Base-by-base conservation (phyloP, 2,329 filamentous ascomycete species). In the Dactylonectria macrodidyma region DNA sequence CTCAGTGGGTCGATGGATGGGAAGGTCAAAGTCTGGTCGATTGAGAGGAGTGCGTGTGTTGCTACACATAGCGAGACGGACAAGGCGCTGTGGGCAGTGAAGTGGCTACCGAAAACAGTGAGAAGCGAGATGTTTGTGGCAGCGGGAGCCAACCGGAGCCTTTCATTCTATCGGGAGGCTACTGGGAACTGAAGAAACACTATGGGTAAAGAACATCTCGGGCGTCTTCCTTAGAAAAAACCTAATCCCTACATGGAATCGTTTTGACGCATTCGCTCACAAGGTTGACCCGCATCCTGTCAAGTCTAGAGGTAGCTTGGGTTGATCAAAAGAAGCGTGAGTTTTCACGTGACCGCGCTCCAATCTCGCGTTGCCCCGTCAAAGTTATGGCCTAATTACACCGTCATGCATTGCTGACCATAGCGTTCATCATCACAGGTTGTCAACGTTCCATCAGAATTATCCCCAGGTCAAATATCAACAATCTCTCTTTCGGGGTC, bases 21-120 rank as follows among this genome's bases (percentile, higher is more conserved):
- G 44, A 98, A 97, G 81, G 94, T 93, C 68, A 98, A 97, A 82
- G 93, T 98, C 34, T 99, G 96, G 96, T 95, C 94, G 34, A 89
- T 98, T 66, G 95, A 97, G 75, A 89, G 91, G 38, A 89, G 90
- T 64, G 87, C 87, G 5, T 98, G 96, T 78, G 96, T 99, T 51
- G 95, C 95, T 12, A 99, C 96, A 10, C 94, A 97, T 79, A 95
- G 92, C 65, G 95, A 98, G 83, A 95, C 93, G 6, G 95, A 95
- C 71, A 93, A 93, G 81, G 89, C 91, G 0, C 79, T 98, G 3
- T 98, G 95, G 93, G 89, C 90, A 62, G 93, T 95, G 33, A 92
- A 90, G 76, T 97, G 94, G 94, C 81, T 97, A 67, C 93, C 93
- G 11, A 95, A 93, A 83, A 88, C 88, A 1, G 84, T 83, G 78